Conservation (phyloP, 345 rosid genomes). For the Stellera chamaejasme region DNA sequence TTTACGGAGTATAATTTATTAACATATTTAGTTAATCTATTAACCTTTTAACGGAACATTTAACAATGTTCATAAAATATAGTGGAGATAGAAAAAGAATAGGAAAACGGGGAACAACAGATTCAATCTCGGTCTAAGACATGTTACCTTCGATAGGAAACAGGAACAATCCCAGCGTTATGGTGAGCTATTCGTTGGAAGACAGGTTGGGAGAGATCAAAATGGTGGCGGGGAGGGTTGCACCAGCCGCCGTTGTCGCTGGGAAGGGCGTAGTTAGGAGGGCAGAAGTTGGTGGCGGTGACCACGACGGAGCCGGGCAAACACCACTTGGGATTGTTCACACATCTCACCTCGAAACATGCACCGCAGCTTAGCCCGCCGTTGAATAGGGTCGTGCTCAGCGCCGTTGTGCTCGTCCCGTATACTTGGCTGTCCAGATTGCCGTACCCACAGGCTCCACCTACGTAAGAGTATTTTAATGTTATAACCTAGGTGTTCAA, state of each 20-base stretch:
- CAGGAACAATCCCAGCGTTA: slow-evolving; percentile 30
- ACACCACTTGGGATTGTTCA: slow-evolving; percentile 23
- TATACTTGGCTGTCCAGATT: too few relatives aligned
- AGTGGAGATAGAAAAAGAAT: too few relatives aligned
- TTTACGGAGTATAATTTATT: too few relatives aligned
- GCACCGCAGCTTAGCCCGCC: slow-evolving; percentile 28
- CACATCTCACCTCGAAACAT: slow-evolving; percentile 29
- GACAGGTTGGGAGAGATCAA: slow-evolving; percentile 30
- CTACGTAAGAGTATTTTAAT: too few relatives aligned
- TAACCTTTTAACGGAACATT: too few relatives aligned
- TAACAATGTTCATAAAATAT: too few relatives aligned
- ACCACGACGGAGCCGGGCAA: slow-evolving; percentile 21
- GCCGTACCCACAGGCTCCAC: too few relatives aligned
- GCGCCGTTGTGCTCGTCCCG: too few relatives aligned
- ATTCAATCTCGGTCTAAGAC: too few relatives aligned
- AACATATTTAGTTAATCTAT: too few relatives aligned
- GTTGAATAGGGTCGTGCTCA: slow-evolving; percentile 17
- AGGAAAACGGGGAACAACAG: too few relatives aligned
- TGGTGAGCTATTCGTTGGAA: slow-evolving; percentile 28
- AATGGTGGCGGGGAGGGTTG: slow-evolving; percentile 25
- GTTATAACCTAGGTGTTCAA: too few relatives aligned
- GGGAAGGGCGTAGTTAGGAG: slow-evolving; percentile 27
- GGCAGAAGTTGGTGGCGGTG: slow-evolving; percentile 36
- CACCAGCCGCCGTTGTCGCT: slow-evolving; percentile 32
- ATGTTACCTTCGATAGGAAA: slow-evolving; percentile 23